Conservation (phyloP, 768 basidiomycete species). For the Boletus subcaerulescens region DNA sequence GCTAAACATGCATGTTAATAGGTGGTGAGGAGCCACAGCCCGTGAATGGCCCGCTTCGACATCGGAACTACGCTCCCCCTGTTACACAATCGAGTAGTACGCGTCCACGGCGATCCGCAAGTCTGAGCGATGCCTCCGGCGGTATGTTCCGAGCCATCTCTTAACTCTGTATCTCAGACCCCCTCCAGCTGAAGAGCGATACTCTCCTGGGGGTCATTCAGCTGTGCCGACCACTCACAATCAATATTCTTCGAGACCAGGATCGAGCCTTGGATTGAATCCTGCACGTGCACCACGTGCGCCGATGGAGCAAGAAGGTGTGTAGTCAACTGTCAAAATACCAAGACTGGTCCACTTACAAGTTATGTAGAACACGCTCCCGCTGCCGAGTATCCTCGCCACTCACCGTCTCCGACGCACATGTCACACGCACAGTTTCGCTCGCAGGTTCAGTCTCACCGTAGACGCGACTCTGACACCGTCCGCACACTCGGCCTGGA, state of each 20-base stretch:
- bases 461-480: constrained; percentile 75
- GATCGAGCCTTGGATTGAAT: constrained; percentile 42
- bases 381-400: constrained; percentile 23
- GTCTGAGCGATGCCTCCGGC: constrained; percentile 60
- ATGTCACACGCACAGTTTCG: constrained; percentile 32
- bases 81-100: constrained; percentile 39
- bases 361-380: constrained; percentile 23
- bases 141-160: constrained; percentile 24
- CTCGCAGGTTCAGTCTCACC: constrained; percentile 43
- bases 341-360: constrained; percentile 7
- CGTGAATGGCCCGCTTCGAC: constrained; percentile 24
- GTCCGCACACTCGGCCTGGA: constrained; percentile 49
- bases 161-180: constrained; percentile 26
- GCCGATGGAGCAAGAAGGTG: constrained; percentile 46
- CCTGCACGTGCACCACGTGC: constrained; percentile 38
- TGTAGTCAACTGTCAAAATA: constrained; percentile 11
- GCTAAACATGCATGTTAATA: constrained; percentile 26
- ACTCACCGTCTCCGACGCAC: constrained; percentile 54
- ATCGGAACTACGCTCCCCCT: constrained; percentile 26
- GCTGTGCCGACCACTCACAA: constrained; percentile 17
- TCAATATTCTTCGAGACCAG: constrained; percentile 37
- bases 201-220: constrained; percentile 21
- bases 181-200: constrained; percentile 27
- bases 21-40: constrained; percentile 31
- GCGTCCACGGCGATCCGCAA: constrained; percentile 74